Evolutionary conservation across 352 stramenopile species (phyloP), one percentile per base, ranked within the genome.

Genomic region (Phytopythium kandeliae): DNA sequence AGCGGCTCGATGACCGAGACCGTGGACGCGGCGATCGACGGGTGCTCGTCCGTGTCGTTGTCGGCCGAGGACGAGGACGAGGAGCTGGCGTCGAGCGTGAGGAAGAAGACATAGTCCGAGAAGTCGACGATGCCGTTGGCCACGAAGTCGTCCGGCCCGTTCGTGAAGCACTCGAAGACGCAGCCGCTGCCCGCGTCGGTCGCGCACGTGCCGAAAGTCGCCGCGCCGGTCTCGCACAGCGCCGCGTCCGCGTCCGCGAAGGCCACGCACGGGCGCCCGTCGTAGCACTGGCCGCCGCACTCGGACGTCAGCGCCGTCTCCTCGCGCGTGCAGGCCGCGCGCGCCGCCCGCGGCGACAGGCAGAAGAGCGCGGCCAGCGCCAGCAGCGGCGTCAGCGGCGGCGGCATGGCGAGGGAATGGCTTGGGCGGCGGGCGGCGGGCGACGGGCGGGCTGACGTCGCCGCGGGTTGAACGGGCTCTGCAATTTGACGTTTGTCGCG

Each of bases 151-250:
- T 65, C 48, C 9, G 51, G 52, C 2, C 72, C 65, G 50, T 69
- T 82, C 54, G 62, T 74, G 57, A 86, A 79, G 49, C 77, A 88
- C 50, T 78, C 65, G 54, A 72, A 82, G 1, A 64, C 50, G 55
- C 77, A 88, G 31, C 43, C 55, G 17, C 21, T n/a, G 28, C n/a
- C n/a, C n/a, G 67, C 71, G 15, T 46, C 45, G 16, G n/a, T n/a
- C n/a, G 45, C 58, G 43, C 71, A 82, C 25, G 62, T 54, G 31
- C 66, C 61, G 38, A 82, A 77, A 4, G 55, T 55, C 15, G 63
- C 58, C n/a, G n/a, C n/a, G n/a, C n/a, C n/a, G n/a, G 46, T 21
- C 15, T 42, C 36, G 41, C 31, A 55, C 2, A 15, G 2, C 31
- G 31, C 15, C 17, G 28, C 12, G 1, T 17, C 19, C 5, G 28